Evolutionary conservation across 2,329 filamentous ascomycete genomes (phyloP), one percentile per base, ranked within the genome.

Genomic region (Trichoderma citrinoviride): DNA sequence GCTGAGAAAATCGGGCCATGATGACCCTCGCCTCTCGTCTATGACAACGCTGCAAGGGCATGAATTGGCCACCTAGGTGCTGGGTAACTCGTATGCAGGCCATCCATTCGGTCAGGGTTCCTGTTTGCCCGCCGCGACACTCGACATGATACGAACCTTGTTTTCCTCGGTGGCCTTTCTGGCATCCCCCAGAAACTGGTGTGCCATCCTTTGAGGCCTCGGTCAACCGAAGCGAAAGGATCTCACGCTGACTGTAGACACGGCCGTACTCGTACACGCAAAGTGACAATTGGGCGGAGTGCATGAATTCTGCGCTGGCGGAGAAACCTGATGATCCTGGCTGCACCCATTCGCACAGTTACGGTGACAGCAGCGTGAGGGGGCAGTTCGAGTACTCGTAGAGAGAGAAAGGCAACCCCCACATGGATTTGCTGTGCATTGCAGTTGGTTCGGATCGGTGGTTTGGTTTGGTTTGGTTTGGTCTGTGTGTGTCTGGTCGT

Each of bases 1-100:
- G 37, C 58, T 61, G 47, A 23, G 47, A 49, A 61, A 50, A 61
- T 61, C 58, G 58, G 58, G 37, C 58, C 58, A 61, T 61, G 21
- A 23, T 37, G 15, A n/a, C 47, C 57, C 41, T 58, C 55, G 55
- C 43, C 41, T 47, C 27, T 1, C 19, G 53, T 23, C 53, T 27
- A 23, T 23, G 44, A 49, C 43, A 29, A 8, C 19, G 25, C 56
- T 50, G 29, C 56, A 47, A 47, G 56, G 33, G 46, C 23, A 41
- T 33, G 37, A 14, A 23, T 6, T 47, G 55, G 27, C 46, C 57
- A 43, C 33, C 21, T 61, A n/a, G 15, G 41, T n/a, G 7, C n/a
- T n/a, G n/a, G n/a, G n/a, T n/a, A n/a, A n/a, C 33, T 37, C 33
- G n/a, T 41, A 52, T 43, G 58, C 58, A 44, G 37, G 58, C 33